A percentile compares a stretch with the other conserved stretches of the same genome.
phyloP scores from a whole-genome alignment of 2,329 filamentous ascomycete genomes.

The Thyridium curvatum region DNA sequence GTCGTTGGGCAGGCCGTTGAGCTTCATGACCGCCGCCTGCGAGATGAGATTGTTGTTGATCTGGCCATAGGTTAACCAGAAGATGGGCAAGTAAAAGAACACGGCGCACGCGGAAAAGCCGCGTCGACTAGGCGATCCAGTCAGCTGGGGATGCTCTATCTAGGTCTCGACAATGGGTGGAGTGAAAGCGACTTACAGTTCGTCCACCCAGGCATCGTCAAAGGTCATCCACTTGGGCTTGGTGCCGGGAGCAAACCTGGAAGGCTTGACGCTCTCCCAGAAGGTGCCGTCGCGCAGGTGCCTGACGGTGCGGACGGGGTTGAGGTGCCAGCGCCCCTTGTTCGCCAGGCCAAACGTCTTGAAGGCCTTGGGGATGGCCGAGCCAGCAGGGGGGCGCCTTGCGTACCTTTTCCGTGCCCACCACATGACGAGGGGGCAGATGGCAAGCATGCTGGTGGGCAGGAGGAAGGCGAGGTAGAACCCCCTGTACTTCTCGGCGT shows the following conservation, averaged over 20 bases:
- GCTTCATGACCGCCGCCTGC: constrained; percentile 59
- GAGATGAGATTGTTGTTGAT: constrained; percentile 49
- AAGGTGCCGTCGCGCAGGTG: constrained; percentile 51
- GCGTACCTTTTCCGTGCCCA: constrained; percentile 46
- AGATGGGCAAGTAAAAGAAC: constrained; percentile 62
- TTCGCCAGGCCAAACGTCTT: constrained; percentile 49
- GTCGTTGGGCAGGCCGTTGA: constrained; percentile 70
- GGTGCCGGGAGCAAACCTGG: constrained; percentile 43
- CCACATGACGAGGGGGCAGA: constrained; percentile 48
- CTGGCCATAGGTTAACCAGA: constrained; percentile 46
- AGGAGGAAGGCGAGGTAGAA: constrained; percentile 56
- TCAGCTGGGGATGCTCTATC: too few species aligned
- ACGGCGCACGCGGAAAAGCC: constrained; percentile 63
- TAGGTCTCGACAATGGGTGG: too few species aligned
- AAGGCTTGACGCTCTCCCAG: constrained; percentile 67
- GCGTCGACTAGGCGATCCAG: constrained; percentile 35
- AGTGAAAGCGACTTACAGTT: constrained; percentile 48
- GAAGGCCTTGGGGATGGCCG: constrained; percentile 51
- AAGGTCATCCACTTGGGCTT: constrained; percentile 63
- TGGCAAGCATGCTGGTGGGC: constrained; percentile 50
- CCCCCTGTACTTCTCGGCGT: constrained; percentile 58
- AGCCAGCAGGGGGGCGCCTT: constrained; percentile 47
- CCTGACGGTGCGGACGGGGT: constrained; percentile 53
- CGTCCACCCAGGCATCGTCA: constrained; percentile 74
- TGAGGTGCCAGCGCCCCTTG: constrained; percentile 64